Percentiles rank a stretch among this genome's conserved stretches.
Conservation (phyloP, 805 yeast genomes). For the Candida railenensis region DNA sequence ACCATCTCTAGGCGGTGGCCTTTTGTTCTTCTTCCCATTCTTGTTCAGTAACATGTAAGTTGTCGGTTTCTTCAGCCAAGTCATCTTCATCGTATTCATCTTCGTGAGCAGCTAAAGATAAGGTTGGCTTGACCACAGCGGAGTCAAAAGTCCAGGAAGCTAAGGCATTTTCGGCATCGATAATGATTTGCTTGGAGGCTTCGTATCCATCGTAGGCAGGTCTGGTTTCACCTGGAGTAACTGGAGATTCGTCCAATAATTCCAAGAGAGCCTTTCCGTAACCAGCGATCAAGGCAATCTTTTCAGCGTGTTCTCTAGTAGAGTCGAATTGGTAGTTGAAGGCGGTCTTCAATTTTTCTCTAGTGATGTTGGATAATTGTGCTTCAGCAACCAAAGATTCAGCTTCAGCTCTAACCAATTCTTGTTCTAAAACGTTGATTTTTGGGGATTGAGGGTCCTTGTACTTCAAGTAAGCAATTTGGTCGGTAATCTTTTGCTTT, state of each 20-base stretch:
- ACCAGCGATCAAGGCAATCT: constrained; percentile 95
- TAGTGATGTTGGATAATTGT: constrained; percentile 94
- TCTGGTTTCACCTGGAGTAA: constrained; percentile 98
- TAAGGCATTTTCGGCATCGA: constrained; percentile 93
- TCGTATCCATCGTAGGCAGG: constrained; percentile 98
- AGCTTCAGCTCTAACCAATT: constrained; percentile 98
- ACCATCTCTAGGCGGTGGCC: constrained; percentile 21
- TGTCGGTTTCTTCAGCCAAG: constrained; percentile 42
- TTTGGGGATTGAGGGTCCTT: constrained; percentile 98
- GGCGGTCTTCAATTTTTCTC: constrained; percentile 97
- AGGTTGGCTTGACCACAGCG: constrained; percentile 92
- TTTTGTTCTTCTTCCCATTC: constrained; percentile 38
- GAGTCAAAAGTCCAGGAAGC: constrained; percentile 96
- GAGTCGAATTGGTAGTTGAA: constrained; percentile 97
- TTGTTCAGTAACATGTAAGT: constrained; percentile 56
- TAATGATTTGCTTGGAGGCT: constrained; percentile 95
- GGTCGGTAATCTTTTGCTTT: constrained; percentile 95
- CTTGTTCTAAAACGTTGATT: constrained; percentile 94
- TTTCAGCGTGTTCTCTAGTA: constrained; percentile 91
- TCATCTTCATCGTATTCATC: constrained; percentile 45
- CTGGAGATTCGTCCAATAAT: constrained; percentile 93
- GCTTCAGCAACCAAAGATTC: constrained; percentile 99
- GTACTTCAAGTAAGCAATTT: constrained; percentile 96
- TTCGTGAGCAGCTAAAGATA: constrained; percentile 72
- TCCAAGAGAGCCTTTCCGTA: constrained; percentile 97